A percentile compares a stretch with the other conserved stretches of the same genome.
Conservation (phyloP, 73 alveolate genomes). For the Stentor coeruleus region DNA sequence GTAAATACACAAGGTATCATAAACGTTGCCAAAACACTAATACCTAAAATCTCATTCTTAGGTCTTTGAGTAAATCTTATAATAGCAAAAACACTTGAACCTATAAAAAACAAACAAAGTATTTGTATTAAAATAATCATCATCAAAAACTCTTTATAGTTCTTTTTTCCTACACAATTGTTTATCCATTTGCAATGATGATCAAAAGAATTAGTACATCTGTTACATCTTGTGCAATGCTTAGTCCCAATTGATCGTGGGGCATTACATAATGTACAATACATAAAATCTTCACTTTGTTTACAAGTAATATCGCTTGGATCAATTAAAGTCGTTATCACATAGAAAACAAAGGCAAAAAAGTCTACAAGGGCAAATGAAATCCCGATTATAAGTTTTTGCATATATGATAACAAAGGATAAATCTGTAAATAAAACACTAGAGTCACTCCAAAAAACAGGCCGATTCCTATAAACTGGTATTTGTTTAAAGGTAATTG, state of each 20-base stretch:
- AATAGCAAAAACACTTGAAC: neutral
- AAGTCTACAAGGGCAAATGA: neutral
- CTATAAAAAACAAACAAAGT: neutral
- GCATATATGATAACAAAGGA: neutral
- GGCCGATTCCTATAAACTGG: neutral
- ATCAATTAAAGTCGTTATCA: neutral
- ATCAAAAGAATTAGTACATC: slow-evolving; percentile 62
- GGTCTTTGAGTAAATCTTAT: too few relatives aligned
- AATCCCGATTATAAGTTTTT: neutral
- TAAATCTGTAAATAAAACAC: neutral
- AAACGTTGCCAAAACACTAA: too few relatives aligned
- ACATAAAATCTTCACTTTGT: neutral
- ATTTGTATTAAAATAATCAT: slow-evolving; percentile 27
- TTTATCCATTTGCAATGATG: slow-evolving; percentile 74
- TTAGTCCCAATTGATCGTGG: slow-evolving; percentile 25
- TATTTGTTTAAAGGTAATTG: neutral
- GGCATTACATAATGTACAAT: slow-evolving; percentile 30
- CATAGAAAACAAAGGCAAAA: neutral
- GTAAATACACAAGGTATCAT: too few relatives aligned
- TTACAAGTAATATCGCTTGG: neutral
- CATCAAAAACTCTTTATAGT: slow-evolving; percentile 49
- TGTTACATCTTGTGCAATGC: slow-evolving; percentile 66
- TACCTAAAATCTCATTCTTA: too few relatives aligned
- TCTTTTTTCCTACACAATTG: slow-evolving; percentile 67
- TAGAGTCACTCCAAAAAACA: neutral